Conservation (phyloP, 345 rosid species). For the Ailanthus altissimus region DNA sequence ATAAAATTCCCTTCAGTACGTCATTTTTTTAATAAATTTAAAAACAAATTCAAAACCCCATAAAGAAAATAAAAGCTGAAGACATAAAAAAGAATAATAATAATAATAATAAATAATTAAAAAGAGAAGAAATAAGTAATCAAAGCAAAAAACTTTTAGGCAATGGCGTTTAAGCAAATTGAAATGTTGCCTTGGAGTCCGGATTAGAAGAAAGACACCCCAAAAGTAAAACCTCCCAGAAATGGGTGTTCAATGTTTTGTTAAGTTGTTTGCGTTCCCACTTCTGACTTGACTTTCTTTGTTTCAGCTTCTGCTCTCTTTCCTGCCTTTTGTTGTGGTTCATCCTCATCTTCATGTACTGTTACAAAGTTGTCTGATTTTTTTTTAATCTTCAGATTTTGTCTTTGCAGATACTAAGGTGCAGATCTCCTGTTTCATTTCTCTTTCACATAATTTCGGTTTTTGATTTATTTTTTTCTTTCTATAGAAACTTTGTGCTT, state of each 20-base stretch:
- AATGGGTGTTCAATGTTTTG: background rate
- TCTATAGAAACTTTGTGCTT: background rate
- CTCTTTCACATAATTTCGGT: background rate
- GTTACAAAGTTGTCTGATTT: background rate
- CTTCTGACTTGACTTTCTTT: conserved; percentile 2
- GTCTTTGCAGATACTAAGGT: background rate
- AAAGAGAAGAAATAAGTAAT: background rate
- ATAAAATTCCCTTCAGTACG: background rate
- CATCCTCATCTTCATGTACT: background rate
- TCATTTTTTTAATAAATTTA: background rate
- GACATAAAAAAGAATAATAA: too few relatives aligned
- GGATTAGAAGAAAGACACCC: background rate
- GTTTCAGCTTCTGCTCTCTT: background rate
- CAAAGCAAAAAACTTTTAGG: background rate
- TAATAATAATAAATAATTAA: too few relatives aligned
- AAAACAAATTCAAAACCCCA: background rate
- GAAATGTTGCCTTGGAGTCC: conserved; percentile 17
- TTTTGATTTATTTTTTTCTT: background rate
- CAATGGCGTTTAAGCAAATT: background rate
- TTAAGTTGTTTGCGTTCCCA: background rate
- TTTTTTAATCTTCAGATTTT: background rate
- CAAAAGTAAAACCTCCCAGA: background rate
- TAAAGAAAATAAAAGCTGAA: too few relatives aligned
- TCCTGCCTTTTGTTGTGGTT: background rate
- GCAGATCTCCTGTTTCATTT: background rate